phyloP scores from a whole-genome alignment of 2,329 filamentous ascomycete species.

The Magnaporthales sp. region DNA sequence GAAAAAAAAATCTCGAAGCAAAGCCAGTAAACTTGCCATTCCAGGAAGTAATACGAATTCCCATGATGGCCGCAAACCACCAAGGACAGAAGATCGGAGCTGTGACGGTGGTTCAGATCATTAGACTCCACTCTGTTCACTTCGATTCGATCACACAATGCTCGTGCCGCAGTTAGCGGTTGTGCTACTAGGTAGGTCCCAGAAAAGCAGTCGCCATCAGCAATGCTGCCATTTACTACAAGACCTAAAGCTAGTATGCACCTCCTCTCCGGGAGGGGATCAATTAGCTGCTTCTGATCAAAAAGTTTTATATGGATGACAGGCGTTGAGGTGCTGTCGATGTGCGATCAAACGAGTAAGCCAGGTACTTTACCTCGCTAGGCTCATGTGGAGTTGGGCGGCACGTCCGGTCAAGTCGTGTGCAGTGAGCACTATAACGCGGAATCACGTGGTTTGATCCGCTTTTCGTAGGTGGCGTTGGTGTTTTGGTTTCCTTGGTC shows the following conservation, averaged over 20 bases:
- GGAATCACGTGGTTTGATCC: neutral
- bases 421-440: neutral
- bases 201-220: neutral
- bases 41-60: constrained; percentile 76
- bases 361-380: neutral
- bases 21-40: constrained; percentile 49
- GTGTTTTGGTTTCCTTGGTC: neutral
- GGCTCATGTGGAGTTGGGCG: neutral
- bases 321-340: neutral
- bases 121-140: neutral
- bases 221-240: neutral
- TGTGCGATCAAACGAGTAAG: too few relatives aligned
- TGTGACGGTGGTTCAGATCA: neutral
- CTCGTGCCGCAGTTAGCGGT: neutral
- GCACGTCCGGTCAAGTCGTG: neutral
- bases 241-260: neutral
- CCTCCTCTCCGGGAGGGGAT: neutral
- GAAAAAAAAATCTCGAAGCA: neutral
- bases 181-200: neutral
- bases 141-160: neutral
- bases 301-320: neutral
- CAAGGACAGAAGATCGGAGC: neutral
- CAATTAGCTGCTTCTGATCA: neutral
- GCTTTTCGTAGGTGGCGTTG: neutral
- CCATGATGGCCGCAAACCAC: constrained; percentile 37